Evolutionary conservation across 805 yeast species (phyloP), one percentile per base, ranked within the genome.

Genomic region (Wickerhamomyces bovis): DNA sequence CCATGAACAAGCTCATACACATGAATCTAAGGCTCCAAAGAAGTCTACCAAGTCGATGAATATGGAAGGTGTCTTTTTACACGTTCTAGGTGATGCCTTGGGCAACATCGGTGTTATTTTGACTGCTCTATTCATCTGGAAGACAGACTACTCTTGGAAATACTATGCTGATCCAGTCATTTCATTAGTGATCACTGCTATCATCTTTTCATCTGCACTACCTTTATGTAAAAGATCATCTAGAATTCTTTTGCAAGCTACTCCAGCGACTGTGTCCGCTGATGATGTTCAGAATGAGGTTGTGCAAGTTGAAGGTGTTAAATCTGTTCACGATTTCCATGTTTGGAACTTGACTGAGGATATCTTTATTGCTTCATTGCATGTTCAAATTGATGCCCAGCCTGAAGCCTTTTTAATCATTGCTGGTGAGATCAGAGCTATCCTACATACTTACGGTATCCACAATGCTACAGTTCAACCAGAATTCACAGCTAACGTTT

Each of bases 381-480:
- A 92, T 64, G 85, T 89, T 38, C 87, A 89, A 58, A 74, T 94
- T 39, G 73, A 76, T 44, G 67, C 76, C 13, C 70, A 76, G 11
- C 85, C 89, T n/a, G 78, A 76, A 46, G 72, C 77, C 22, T 94
- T 89, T 63, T 66, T 83, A 46, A 65, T 68, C n/a, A 76, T 86
- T 43, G 95, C 95, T 9, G 73, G 80, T 42, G 76, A 78, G 47
- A 92, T 92, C 44, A 80, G 94, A 64, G 77, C 78, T 44, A 81
- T 89, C 41, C 74, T 92, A 58, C 96, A 88, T 58, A 80, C 76
- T 23, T 84, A 83, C 61, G 96, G 96, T 40, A 83, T 92, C 50
- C 95, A 90, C 60, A 85, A 94, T 33, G 96, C 92, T 18, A 92
- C 99, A 2, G 90, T 94, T 43, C 99, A 92, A 67, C 99, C 99